Conservation (phyloP, 2,329 filamentous ascomycete genomes). For the Talaromyces sp. region DNA sequence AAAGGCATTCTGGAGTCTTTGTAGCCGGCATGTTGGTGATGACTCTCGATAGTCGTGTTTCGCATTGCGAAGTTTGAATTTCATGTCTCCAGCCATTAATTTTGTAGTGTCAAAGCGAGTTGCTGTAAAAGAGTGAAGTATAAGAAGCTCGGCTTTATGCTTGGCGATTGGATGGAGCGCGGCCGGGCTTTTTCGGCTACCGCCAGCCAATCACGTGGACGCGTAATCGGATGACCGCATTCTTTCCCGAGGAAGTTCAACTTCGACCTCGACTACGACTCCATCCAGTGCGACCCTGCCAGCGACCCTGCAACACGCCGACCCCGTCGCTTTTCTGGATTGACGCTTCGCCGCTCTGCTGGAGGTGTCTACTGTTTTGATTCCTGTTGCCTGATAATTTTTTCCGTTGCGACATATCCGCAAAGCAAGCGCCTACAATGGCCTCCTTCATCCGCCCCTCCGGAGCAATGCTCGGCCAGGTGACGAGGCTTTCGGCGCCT, state of each 20-base stretch:
- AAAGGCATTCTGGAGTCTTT: slow-evolving; percentile 15
- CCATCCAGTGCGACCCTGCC: slow-evolving; percentile 11
- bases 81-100: no score
- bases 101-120: no score
- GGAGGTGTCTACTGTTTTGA: not conserved
- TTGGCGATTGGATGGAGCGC: not conserved
- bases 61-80: not conserved
- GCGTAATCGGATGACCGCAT: slow-evolving; percentile 34
- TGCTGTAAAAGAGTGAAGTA: not conserved
- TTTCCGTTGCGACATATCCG: not conserved
- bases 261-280: slow-evolving; percentile 20
- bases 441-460: slow-evolving; percentile 36
- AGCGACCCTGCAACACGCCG: not conserved
- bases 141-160: slow-evolving; percentile 8
- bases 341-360: not conserved
- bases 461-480: slow-evolving; percentile 29
- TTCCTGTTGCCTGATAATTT: not conserved
- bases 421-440: slow-evolving; percentile 19
- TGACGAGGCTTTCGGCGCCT: slow-evolving; percentile 26
- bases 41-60: not conserved
- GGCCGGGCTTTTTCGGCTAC: slow-evolving; percentile 35
- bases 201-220: slow-evolving; percentile 29
- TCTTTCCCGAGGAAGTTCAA: slow-evolving; percentile 33
- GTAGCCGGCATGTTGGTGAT: not conserved
- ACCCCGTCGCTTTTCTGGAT: not conserved